Evolutionary conservation across 2,329 filamentous ascomycete species (phyloP).

Genomic region (Ophiostoma himal-ulmi): DNA sequence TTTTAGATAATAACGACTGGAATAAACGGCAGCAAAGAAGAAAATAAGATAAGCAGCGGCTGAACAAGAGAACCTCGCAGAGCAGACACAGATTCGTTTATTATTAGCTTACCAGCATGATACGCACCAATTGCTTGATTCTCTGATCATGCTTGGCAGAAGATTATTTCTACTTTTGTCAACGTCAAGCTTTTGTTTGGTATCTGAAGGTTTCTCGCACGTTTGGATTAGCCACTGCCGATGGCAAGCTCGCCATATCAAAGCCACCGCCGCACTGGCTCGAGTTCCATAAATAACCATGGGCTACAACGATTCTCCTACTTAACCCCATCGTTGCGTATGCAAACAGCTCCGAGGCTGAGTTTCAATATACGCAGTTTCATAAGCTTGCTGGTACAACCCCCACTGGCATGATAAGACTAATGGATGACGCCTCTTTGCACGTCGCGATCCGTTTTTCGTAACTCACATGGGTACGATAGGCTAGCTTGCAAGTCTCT

Average conservation of each 20-base stretch:
- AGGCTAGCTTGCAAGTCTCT: background rate
- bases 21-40: background rate
- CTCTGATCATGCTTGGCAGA: background rate
- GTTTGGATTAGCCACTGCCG: background rate
- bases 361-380: background rate
- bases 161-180: background rate
- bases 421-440: background rate
- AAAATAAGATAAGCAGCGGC: background rate
- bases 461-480: background rate
- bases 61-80: background rate
- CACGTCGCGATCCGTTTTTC: background rate
- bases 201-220: background rate
- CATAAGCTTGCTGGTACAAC: background rate
- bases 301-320: background rate
- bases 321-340: background rate
- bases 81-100: background rate
- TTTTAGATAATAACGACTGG: no score
- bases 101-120: background rate
- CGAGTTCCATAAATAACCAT: background rate
- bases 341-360: background rate
- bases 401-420: background rate
- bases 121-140: background rate
- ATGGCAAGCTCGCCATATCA: background rate
- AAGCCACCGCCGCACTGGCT: background rate
- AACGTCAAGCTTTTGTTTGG: background rate